Base-by-base conservation (phyloP, 352 stramenopile genomes). In the Phytophthora fragariaefolia region DNA sequence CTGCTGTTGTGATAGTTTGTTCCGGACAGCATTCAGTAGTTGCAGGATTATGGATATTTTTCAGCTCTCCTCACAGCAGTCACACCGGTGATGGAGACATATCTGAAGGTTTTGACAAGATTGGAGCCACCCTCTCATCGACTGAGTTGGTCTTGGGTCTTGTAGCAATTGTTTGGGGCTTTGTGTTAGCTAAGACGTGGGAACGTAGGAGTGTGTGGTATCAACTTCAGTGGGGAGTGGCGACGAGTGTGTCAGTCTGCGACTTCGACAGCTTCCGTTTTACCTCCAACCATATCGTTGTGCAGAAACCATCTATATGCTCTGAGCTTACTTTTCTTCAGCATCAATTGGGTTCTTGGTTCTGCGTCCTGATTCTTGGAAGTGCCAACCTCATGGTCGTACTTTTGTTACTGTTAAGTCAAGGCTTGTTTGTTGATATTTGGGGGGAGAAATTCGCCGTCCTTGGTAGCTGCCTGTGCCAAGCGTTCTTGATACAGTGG, bases 111-210 rank as follows among this genome's bases (percentile, higher is more conserved):
- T 7, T 32, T 63, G 38, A 50, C 32, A 67, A 58, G 18, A 54
- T 48, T 23, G 38, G 38, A 34, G 28, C 23, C 5, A 50, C 47
- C 15, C 22, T 72, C 10, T 49, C 54, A 15, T 40, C 56, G 38
- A 8, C 60, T 2, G 60, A 72, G 9, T 32, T 62, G 13, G 17
- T 42, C 3, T 34, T 87, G 8, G 77, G 82, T 1, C 24, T 87
- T 0, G 42, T 40, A 1, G 63, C 84, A 2, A 62, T 82, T n/a
- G 40, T 66, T 32, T 90, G 77, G 82, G 74, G 73, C 1, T 71
- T 87, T 27, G 40, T 73, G n/a, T 87, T 91, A 52, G 64, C 68
- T 22, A 90, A 90, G 47, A 32, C 65, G 28, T 92, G 84, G 84
- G 70, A 89, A 22, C 84, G 80, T 9, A 76, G 70, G 32, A 87